These are phyloP conservation scores for Mycena amicta DNA, from an alignment of 768 basidiomycete species.

Conservation along the genomic window DNA sequence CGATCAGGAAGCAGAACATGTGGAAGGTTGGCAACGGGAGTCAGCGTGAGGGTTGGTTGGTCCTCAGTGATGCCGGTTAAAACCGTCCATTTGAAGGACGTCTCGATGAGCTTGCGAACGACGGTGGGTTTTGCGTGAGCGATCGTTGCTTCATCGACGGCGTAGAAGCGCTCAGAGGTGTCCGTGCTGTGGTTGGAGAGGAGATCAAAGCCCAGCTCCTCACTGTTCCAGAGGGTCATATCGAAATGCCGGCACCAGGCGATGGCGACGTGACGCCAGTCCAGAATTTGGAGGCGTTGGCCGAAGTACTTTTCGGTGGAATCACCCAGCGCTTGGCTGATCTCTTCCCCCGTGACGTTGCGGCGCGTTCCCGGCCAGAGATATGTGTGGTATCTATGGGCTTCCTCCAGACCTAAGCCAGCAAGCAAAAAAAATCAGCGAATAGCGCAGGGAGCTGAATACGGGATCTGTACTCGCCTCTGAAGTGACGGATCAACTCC, in stretches of 20 bases:
- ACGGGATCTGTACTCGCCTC: neutral
- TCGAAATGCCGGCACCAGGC: neutral
- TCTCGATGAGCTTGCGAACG: neutral
- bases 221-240: neutral
- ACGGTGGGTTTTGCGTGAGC: neutral
- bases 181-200: neutral
- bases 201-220: neutral
- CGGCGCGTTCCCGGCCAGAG: constrained; percentile 3
- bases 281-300: neutral
- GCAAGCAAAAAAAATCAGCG: neutral
- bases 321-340: constrained; percentile 3
- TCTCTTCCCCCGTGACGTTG: constrained; percentile 4
- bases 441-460: neutral
- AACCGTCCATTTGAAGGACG: neutral
- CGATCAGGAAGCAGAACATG: neutral
- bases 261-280: neutral
- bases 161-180: neutral
- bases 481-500: constrained; percentile 1
- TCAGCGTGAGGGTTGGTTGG: neutral
- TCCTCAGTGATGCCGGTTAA: neutral
- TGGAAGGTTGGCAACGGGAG: neutral
- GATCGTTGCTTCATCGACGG: neutral
- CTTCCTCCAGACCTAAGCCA: neutral
- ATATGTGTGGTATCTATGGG: constrained; percentile 2
- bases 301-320: neutral